These are phyloP conservation scores for Pharus latifolius DNA, from an alignment of 176 grass and related monocot genomes.

Conservation along the genomic window DNA sequence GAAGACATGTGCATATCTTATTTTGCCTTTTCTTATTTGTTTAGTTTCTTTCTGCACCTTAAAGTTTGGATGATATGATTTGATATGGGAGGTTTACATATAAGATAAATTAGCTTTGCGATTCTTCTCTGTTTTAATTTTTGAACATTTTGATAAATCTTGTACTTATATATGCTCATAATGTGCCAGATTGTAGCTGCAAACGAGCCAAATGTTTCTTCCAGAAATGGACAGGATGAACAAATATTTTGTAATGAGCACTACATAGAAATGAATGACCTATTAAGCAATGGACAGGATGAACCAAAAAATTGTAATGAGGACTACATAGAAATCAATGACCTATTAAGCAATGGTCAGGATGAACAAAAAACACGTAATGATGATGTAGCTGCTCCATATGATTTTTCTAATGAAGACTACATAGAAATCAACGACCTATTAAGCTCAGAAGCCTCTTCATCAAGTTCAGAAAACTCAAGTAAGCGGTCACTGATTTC, in stretches of 20 bases:
- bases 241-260: slow-evolving; percentile 4
- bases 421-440: slow-evolving; percentile 58
- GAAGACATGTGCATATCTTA: not conserved
- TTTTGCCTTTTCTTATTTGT: not conserved
- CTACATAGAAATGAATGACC: too few relatives aligned
- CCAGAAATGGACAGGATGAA: not conserved
- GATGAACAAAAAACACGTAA: not conserved
- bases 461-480: slow-evolving; percentile 56
- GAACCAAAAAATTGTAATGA: slow-evolving; percentile 3
- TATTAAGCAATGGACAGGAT: not conserved
- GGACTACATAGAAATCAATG: slow-evolving; percentile 51
- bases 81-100: not conserved
- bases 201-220: not conserved
- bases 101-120: too few relatives aligned
- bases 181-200: slow-evolving; percentile 2
- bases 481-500: slow-evolving; percentile 30
- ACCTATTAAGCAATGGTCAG: not conserved
- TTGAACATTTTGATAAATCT: slow-evolving; percentile 3
- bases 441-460: slow-evolving; percentile 23
- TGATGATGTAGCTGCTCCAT: slow-evolving; percentile 1
- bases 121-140: too few relatives aligned
- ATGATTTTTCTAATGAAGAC: slow-evolving; percentile 16
- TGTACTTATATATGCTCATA: not conserved
- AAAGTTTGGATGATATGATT: not conserved
- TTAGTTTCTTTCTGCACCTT: not conserved